Base-by-base conservation (phyloP, 2,329 filamentous ascomycete species). In the Knufia fluminis region DNA sequence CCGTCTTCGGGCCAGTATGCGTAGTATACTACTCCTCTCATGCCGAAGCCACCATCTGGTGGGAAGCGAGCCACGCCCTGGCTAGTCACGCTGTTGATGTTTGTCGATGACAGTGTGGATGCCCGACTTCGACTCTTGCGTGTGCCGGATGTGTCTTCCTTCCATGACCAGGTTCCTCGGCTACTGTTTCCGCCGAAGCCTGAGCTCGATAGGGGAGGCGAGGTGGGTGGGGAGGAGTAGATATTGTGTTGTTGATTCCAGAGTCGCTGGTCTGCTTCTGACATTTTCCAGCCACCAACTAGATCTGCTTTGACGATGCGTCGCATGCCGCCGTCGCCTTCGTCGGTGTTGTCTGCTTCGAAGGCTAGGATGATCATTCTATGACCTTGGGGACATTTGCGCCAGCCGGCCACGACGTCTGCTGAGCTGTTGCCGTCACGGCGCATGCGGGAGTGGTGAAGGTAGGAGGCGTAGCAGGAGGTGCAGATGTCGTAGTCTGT, bases 311-410 rank as follows among this genome's bases (percentile, higher is more conserved):
- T 72, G 1, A 91, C 74, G 17, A 82, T 72, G 24, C 88, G 78
- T 53, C 78, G 74, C 59, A 85, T 81, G 0, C 84, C 84, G 20
- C 79, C 77, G 16, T 78, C 75, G 26, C 75, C 74, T 4, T 48
- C 45, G 48, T 87, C 82, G 10, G 49, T 17, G 6, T n/a, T 36
- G 20, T 46, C 42, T 4, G 49, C 41, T 52, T 83, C 76, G 61
- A 91, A 95, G 0, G 80, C 83, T 9, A 94, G 72, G 9, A 94
- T 71, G 0, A 83, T 79, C 88, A 95, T 95, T 26, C 90, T 79
- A 62, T 97, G 91, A 3, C 85, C 85, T 36, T 76, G 74, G 1
- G 82, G 74, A 62, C 91, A 97, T 43, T 89, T 77, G 9, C 89
- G 77, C 91, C 91, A 96, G 2, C 90, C 90, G 9, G 74, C 75